These are phyloP conservation scores for Sarocladium oryzae DNA, from an alignment of 2,329 filamentous ascomycete species.

Conservation along the genomic window DNA sequence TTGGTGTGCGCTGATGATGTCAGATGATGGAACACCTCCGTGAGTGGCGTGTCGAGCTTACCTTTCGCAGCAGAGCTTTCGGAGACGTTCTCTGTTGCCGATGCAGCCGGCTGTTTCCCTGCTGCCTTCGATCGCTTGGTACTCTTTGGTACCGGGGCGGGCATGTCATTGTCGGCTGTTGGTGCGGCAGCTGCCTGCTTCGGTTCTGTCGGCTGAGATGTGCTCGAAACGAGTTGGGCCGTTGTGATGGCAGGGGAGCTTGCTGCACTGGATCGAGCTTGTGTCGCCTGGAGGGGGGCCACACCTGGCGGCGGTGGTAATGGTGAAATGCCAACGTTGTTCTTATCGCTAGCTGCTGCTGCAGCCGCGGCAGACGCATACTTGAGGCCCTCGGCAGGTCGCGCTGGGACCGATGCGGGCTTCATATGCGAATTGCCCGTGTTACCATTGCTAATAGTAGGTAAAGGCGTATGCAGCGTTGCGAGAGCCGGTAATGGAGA, in stretches of 20 bases:
- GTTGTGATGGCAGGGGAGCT: constrained; percentile 46
- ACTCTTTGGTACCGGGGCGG: constrained; percentile 22
- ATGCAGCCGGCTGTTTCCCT: constrained; percentile 34
- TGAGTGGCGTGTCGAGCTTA: constrained; percentile 20
- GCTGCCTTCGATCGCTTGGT: constrained; percentile 34
- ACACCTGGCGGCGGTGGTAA: constrained; percentile 75
- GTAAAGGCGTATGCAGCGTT: constrained; percentile 71
- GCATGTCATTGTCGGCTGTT: constrained; percentile 20
- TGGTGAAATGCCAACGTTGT: constrained; percentile 87
- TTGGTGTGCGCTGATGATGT: constrained; percentile 38
- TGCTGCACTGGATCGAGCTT: constrained; percentile 46
- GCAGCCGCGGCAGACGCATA: constrained; percentile 95
- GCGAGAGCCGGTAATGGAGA: constrained; percentile 90
- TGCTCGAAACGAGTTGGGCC: constrained; percentile 35
- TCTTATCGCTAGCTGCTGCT: constrained; percentile 79
- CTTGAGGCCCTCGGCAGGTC: constrained; percentile 85
- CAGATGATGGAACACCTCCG: constrained; percentile 14
- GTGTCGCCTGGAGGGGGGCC: constrained; percentile 43
- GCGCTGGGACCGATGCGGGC: constrained; percentile 77
- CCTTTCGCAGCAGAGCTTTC: constrained; percentile 33
- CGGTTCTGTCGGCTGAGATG: constrained; percentile 22
- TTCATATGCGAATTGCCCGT: constrained; percentile 69
- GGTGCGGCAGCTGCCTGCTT: constrained; percentile 19
- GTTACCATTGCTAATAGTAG: constrained; percentile 52
- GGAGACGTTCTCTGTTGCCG: constrained; percentile 32